Evolutionary conservation across 2,329 filamentous ascomycete genomes (phyloP).

Genomic region (Lecanicillium sp.): DNA sequence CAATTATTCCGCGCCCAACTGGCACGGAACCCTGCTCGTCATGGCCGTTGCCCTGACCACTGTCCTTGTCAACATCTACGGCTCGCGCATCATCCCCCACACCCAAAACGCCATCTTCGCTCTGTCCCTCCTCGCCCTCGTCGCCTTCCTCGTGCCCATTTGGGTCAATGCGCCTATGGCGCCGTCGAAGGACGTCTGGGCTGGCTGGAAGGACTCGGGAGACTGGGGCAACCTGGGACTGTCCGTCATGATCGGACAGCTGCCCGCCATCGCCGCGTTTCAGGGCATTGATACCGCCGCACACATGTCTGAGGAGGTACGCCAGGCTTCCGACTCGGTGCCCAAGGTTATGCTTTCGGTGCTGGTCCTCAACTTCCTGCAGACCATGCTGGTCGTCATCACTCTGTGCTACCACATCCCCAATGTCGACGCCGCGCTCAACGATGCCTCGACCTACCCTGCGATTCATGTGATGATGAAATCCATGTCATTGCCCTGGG

Average conservation of each 20-base stretch:
- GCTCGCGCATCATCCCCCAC: conserved; percentile 12
- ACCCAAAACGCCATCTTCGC: conserved; percentile 16
- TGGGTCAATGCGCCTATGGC: conserved; percentile 16
- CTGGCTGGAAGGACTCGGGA: conserved; percentile 11
- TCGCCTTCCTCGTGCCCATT: conserved; percentile 14
- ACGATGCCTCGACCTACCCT: conserved; percentile 8
- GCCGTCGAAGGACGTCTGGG: conserved; percentile 14
- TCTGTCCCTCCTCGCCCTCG: conserved; percentile 12
- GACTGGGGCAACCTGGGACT: conserved; percentile 13
- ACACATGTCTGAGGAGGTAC: conserved; percentile 17
- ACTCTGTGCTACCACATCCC: conserved; percentile 14
- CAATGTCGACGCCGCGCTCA: conserved; percentile 3
- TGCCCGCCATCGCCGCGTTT: conserved; percentile 11
- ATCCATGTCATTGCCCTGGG: conserved; percentile 9
- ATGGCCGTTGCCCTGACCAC: conserved; percentile 10
- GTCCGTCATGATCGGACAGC: conserved; percentile 16
- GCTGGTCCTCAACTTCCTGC: not conserved
- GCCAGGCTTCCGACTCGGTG: conserved; percentile 12
- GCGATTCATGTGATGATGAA: conserved; percentile 11
- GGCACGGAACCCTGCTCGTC: conserved; percentile 15
- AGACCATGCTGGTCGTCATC: conserved; percentile 3
- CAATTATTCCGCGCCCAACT: conserved; percentile 9
- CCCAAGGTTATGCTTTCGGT: conserved; percentile 12
- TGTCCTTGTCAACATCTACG: conserved; percentile 9
- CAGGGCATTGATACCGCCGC: conserved; percentile 14